phyloP scores from a whole-genome alignment of 169 alveolate species.

The Babesia sp. region DNA sequence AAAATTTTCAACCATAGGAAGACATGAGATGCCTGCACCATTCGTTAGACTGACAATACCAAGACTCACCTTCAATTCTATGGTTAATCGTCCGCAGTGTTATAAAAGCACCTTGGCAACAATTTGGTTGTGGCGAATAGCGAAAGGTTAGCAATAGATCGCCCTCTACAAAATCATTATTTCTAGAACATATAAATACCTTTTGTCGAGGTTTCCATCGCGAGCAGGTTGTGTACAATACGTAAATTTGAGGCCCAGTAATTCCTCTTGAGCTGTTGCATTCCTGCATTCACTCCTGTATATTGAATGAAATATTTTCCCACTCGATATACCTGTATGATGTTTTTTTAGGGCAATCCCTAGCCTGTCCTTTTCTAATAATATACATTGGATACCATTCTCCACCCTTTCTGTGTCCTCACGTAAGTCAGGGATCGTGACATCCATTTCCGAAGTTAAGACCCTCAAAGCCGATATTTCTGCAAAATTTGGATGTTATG shows the following conservation, averaged over 20 bases:
- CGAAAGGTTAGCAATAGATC: neutral
- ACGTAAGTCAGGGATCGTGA: neutral
- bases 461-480: neutral
- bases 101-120: neutral
- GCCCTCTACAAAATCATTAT: neutral
- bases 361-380: neutral
- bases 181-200: neutral
- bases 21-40: slow-evolving; percentile 35
- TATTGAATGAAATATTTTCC: neutral
- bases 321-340: neutral
- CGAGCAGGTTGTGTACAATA: neutral
- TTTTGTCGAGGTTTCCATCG: neutral
- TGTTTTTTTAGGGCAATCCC: neutral
- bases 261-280: neutral
- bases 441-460: neutral
- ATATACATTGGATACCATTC: neutral
- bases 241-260: neutral
- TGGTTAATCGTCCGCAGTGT: neutral
- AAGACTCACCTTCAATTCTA: slow-evolving; percentile 25
- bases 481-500: neutral
- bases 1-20: slow-evolving; percentile 31
- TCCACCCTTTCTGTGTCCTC: neutral
- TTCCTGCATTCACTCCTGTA: neutral
- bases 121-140: neutral
- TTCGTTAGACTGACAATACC: neutral